These are phyloP conservation scores for Termitomyces sp. DNA, from an alignment of 1,284 basidiomycete genomes.

Conservation along the genomic window DNA sequence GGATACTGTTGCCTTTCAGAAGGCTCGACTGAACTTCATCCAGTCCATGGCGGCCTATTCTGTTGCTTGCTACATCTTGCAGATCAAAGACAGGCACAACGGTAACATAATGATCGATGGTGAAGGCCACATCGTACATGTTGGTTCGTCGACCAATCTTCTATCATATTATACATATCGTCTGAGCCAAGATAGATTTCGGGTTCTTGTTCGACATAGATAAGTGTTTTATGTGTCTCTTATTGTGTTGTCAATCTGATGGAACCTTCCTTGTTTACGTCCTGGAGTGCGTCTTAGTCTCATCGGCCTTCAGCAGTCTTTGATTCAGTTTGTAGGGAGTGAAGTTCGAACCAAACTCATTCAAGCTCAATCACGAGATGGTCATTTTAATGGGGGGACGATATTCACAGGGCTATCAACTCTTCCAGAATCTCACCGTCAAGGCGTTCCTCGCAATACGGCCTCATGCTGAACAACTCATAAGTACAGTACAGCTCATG, in stretches of 20 bases:
- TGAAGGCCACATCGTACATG: slow-evolving; percentile 92
- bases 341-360: slow-evolving; percentile 95
- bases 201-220: slow-evolving; percentile 99
- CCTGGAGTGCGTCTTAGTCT: slow-evolving; percentile 52
- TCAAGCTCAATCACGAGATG: slow-evolving; percentile 99
- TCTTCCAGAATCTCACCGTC: slow-evolving; percentile 91
- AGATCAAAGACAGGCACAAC: slow-evolving; percentile 97
- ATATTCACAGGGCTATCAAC: slow-evolving; percentile 87
- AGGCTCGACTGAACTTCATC: slow-evolving; percentile 93
- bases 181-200: slow-evolving; percentile 61
- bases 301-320: neutral
- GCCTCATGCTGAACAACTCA: slow-evolving; percentile 85
- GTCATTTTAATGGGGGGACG: slow-evolving; percentile 95
- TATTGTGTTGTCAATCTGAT: slow-evolving; percentile 18
- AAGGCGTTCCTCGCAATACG: slow-evolving; percentile 96
- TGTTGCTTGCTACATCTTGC: slow-evolving; percentile 95
- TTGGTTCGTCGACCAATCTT: slow-evolving; percentile 48
- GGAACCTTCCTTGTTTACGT: slow-evolving; percentile 35
- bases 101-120: slow-evolving; percentile 99
- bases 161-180: neutral
- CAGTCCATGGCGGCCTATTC: slow-evolving; percentile 99
- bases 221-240: slow-evolving; percentile 43
- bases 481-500: slow-evolving; percentile 90
- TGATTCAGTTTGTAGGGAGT: slow-evolving; percentile 58
- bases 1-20: slow-evolving; percentile 88